Conservation (phyloP, 1,284 basidiomycete genomes). For the Cutaneotrichosporon curvatum region DNA sequence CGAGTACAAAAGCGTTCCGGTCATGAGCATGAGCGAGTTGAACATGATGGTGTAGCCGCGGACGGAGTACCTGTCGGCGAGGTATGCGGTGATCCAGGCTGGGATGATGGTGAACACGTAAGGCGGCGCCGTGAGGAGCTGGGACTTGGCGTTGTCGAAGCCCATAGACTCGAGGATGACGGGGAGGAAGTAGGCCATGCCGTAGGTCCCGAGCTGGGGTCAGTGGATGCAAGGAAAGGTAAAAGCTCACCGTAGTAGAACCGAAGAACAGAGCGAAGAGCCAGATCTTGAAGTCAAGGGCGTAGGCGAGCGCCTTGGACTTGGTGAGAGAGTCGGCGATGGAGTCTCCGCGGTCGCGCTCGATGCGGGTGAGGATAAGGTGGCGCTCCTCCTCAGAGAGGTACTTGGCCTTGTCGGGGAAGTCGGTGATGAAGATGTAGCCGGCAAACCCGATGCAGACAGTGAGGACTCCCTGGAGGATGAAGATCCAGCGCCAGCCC, state of each 20-base stretch:
- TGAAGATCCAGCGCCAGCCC: slow-evolving; percentile 14
- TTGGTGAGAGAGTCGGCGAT: slow-evolving; percentile 42
- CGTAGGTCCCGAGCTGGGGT: slow-evolving; percentile 14
- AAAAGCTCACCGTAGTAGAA: background rate
- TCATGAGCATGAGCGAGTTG: slow-evolving; percentile 10
- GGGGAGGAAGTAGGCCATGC: slow-evolving; percentile 44
- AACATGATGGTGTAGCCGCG: slow-evolving; percentile 9
- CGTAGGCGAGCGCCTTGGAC: slow-evolving; percentile 35
- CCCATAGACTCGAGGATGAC: slow-evolving; percentile 45
- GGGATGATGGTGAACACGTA: slow-evolving; percentile 42
- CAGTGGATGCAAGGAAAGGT: background rate
- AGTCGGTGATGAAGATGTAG: slow-evolving; percentile 32
- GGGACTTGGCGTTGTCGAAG: slow-evolving; percentile 33
- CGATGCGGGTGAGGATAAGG: slow-evolving; percentile 44
- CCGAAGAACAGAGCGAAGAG: slow-evolving; percentile 44
- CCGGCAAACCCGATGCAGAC: slow-evolving; percentile 28
- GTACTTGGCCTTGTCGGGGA: slow-evolving; percentile 49
- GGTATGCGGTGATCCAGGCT: slow-evolving; percentile 34
- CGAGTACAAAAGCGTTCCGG: slow-evolving; percentile 16
- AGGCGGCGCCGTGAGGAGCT: slow-evolving; percentile 45
- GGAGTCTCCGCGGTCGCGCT: slow-evolving; percentile 48
- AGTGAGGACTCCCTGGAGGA: slow-evolving; percentile 27
- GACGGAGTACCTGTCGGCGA: slow-evolving; percentile 36
- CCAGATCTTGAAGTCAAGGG: slow-evolving; percentile 47
- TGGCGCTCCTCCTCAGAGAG: slow-evolving; percentile 42